Evolutionary conservation across 441 rosid species (phyloP).

Genomic region (Theobroma grandiflorum): DNA sequence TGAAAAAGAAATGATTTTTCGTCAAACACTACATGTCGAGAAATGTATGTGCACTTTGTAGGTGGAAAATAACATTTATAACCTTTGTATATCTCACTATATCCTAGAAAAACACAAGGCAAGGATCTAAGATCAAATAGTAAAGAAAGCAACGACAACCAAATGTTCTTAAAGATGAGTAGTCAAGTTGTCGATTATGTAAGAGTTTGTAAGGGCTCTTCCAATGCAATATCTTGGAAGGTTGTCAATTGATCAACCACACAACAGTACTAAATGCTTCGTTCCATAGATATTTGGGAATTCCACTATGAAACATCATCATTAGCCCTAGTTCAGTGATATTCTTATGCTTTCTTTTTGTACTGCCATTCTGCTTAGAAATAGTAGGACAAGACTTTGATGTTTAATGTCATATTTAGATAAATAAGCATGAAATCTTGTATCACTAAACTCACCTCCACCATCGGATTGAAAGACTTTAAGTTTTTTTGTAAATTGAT

Average conservation of each 20-base stretch:
- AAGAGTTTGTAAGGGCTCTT: too few species aligned
- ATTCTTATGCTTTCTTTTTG: background rate
- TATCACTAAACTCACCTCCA: too few species aligned
- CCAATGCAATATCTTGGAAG: background rate
- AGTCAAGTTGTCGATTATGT: background rate
- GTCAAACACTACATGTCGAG: background rate
- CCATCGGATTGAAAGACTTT: too few species aligned
- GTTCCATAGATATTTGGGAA: background rate
- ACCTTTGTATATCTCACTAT: too few species aligned
- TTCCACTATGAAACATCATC: background rate
- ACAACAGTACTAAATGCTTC: background rate
- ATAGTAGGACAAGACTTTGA: background rate
- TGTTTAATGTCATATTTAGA: too few species aligned
- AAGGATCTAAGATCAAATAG: background rate
- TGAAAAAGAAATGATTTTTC: background rate
- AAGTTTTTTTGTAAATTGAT: background rate
- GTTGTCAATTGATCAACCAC: background rate
- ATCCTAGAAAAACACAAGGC: background rate
- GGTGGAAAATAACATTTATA: background rate
- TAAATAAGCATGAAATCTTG: too few species aligned
- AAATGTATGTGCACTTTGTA: background rate
- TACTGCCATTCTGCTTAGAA: background rate
- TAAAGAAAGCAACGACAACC: background rate
- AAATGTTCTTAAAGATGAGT: background rate
- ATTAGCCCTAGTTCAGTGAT: background rate